Conservation (phyloP, 164 flowering plant genomes). For the Stephania yunnanensis region DNA sequence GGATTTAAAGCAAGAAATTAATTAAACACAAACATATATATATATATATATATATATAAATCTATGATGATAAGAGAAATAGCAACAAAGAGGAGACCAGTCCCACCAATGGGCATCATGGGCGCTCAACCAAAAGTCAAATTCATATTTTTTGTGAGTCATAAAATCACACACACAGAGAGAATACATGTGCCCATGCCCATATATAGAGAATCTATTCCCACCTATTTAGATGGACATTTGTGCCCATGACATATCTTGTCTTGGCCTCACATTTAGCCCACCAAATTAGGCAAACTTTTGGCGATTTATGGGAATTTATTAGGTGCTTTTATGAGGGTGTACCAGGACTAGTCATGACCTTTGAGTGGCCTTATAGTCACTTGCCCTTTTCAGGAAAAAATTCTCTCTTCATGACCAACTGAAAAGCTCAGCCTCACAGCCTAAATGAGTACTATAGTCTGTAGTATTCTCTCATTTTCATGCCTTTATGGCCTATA, state of each 20-base stretch:
- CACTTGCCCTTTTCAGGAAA: constrained; percentile 9
- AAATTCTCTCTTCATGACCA: constrained; percentile 1
- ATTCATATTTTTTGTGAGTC: constrained; percentile 4
- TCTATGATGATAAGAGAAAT: constrained; percentile 4
- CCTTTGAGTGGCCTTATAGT: constrained; percentile 18
- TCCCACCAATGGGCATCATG: constrained; percentile 9
- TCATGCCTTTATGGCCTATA: constrained; percentile 9
- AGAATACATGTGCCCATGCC: background rate
- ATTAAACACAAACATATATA: background rate
- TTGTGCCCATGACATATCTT: constrained; percentile 14
- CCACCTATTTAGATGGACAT: constrained; percentile 4
- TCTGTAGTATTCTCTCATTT: background rate
- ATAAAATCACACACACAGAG: too few species aligned
- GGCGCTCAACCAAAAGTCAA: constrained; percentile 1
- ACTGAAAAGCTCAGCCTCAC: constrained; percentile 3
- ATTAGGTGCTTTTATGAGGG: background rate
- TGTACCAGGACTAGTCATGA: constrained; percentile 3
- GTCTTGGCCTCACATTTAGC: background rate
- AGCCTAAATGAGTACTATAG: background rate
- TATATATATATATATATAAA: background rate
- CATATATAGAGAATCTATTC: constrained; percentile 9
- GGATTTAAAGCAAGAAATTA: background rate
- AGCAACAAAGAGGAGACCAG: constrained; percentile 12
- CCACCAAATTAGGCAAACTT: constrained; percentile 8
- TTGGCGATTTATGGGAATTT: constrained; percentile 9